Evolutionary conservation across 2,329 filamentous ascomycete species (phyloP), one percentile per base, ranked within the genome.

Genomic region (Botrytis porri): DNA sequence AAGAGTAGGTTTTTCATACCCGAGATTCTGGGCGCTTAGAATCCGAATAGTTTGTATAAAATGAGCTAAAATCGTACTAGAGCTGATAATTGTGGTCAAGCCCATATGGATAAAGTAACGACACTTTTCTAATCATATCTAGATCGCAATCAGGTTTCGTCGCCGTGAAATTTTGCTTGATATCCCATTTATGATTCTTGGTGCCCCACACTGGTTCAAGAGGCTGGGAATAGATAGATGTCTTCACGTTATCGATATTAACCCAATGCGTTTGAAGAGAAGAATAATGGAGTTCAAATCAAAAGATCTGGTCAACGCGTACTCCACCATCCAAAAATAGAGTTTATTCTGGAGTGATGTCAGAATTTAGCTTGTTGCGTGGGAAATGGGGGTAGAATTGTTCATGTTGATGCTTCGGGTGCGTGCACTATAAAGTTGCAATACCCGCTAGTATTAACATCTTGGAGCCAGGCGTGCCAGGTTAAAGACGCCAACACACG

Each of bases 271-370:
- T 41, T 62, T 41, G 60, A 18, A 62, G 25, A 62, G 37, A 62
- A 37, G 9, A 35, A 41, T 3, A 41, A 62, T 62, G 37, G 35
- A 41, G 60, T 62, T 62, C 25, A n/a, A 59, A 62, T 62, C n/a
- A n/a, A 41, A 62, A n/a, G 14, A 41, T 62, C 22, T 62, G 35
- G 35, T 39, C 18, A 37, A 37, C 35, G 35, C 60, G 14, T 29
- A 14, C 35, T 41, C 60, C 60, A 62, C 60, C 25, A 41, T 8
- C 60, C 60, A 63, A 63, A 63, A 63, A 63, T 63, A 43, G 60
- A 43, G 7, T 12, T 63, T 3, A 22, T 29, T 20, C 37, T 37
- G 35, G 35, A 61, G 22, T 39, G 59, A 61, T 16, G 59, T 61
- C 8, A 61, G 59, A 61, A 37, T 60, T 61, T 61, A 61, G 35